Percentiles rank a stretch among this genome's conserved stretches.
These are phyloP conservation scores for Plantago major DNA, from an alignment of 257 asterid species.

Conservation along the genomic window DNA sequence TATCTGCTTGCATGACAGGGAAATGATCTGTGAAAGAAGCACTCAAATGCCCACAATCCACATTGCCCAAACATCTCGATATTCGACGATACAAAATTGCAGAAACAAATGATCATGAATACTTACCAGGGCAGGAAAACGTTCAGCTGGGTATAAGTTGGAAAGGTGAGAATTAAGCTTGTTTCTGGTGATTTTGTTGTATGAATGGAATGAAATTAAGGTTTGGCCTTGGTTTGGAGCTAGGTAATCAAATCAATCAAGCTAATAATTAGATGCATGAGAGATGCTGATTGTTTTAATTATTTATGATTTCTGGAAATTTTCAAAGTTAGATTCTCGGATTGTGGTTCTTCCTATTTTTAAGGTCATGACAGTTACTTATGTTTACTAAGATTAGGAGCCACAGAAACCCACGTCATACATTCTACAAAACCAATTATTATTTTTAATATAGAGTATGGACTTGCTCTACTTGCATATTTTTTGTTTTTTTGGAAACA, in stretches of 20 bases:
- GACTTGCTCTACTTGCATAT: no score
- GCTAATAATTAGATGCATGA: background rate
- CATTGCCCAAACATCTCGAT: no score
- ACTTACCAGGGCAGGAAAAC: slow-evolving; percentile 23
- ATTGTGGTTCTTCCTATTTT: slow-evolving; percentile 7
- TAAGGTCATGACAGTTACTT: background rate
- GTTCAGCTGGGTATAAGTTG: background rate
- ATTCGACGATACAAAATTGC: background rate
- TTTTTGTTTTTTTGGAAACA: no score
- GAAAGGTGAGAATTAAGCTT: background rate
- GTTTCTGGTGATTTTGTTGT: slow-evolving; percentile 11
- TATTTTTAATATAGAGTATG: no score
- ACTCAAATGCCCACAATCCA: no score
- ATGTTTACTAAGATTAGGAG: slow-evolving; percentile 2
- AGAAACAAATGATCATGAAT: background rate
- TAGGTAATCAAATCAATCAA: background rate
- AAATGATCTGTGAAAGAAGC: no score
- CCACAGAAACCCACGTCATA: background rate
- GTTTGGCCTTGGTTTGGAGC: slow-evolving; percentile 2
- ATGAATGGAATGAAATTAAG: slow-evolving; percentile 16
- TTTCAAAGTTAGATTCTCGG: background rate
- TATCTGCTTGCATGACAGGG: no score
- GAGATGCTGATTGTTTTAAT: background rate
- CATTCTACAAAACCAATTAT: background rate
- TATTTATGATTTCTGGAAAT: background rate